A percentile compares a stretch with the other conserved stretches of the same genome.
These are phyloP conservation scores for Pilatotrama ljubarskyi DNA, from an alignment of 768 basidiomycete species.

Conservation along the genomic window DNA sequence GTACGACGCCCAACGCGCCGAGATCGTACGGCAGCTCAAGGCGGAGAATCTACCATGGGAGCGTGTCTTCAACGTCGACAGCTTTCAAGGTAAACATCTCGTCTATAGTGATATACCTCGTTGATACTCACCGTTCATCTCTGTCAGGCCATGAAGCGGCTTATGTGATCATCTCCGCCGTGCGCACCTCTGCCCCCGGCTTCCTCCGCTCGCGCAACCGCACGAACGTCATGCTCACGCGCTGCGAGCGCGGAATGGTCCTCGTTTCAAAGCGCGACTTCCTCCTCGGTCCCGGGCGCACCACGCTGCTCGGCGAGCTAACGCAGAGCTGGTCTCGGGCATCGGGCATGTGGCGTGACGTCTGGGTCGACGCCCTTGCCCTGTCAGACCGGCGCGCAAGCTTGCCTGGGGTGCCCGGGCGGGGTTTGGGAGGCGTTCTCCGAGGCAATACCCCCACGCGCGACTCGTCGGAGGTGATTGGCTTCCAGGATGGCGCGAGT, in stretches of 20 bases:
- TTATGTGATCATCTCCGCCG: constrained; percentile 52
- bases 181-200: constrained; percentile 45
- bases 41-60: constrained; percentile 39
- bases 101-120: background rate
- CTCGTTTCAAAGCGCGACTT: constrained; percentile 48
- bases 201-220: constrained; percentile 47
- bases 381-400: background rate
- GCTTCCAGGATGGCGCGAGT: too few relatives aligned
- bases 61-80: constrained; percentile 52
- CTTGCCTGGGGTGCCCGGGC: constrained; percentile 5
- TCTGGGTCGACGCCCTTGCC: constrained; percentile 6
- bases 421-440: background rate
- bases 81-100: constrained; percentile 47
- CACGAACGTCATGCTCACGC: constrained; percentile 47
- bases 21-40: constrained; percentile 40
- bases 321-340: constrained; percentile 29
- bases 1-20: constrained; percentile 53
- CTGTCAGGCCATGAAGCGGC: constrained; percentile 51
- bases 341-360: constrained; percentile 32
- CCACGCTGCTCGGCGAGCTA: constrained; percentile 46
- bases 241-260: constrained; percentile 48
- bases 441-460: too few relatives aligned
- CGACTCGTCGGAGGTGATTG: too few relatives aligned
- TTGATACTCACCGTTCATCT: background rate
- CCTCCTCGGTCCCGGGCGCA: constrained; percentile 26